Percentiles rank a stretch among this genome's conserved stretches.
These are phyloP conservation scores for Penicillium bovifimosum DNA, from an alignment of 495 filamentous ascomycete species.

Conservation along the genomic window DNA sequence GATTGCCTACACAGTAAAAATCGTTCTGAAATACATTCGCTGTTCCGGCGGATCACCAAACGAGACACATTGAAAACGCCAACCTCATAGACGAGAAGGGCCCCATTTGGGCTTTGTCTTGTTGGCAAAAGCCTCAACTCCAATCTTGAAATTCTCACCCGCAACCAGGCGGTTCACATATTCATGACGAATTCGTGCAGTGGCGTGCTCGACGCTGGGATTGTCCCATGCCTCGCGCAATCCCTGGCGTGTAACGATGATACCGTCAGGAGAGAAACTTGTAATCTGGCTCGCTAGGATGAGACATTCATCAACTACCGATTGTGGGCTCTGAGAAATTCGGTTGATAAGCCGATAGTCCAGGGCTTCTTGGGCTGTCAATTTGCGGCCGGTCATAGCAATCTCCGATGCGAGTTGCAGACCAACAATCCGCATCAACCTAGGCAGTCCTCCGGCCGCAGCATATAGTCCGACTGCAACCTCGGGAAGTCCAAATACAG, in stretches of 20 bases:
- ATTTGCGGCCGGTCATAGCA: conserved; percentile 53
- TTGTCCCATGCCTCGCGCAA: conserved; percentile 62
- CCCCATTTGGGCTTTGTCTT: conserved; percentile 65
- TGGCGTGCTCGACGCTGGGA: conserved; percentile 55
- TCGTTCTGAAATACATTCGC: too few species aligned
- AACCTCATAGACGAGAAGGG: conserved; percentile 3
- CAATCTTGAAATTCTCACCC: conserved; percentile 72
- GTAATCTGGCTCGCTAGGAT: conserved; percentile 21
- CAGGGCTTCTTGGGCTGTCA: conserved; percentile 51
- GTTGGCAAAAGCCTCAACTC: conserved; percentile 68
- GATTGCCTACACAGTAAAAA: too few species aligned
- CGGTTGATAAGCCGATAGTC: conserved; percentile 60
- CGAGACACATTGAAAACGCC: neutral
- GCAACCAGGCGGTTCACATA: conserved; percentile 50
- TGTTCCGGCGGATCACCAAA: neutral
- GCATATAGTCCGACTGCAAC: conserved; percentile 60
- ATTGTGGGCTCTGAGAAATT: conserved; percentile 47
- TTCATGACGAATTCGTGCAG: conserved; percentile 46
- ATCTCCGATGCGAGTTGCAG: conserved; percentile 61
- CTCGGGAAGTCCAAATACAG: conserved; percentile 60
- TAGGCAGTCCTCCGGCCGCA: conserved; percentile 60
- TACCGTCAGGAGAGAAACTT: conserved; percentile 59
- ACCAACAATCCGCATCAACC: conserved; percentile 56
- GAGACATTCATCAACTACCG: conserved; percentile 31
- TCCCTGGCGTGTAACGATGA: conserved; percentile 60